Conservation (phyloP, 2,329 filamentous ascomycete genomes). For the Penicillium sp. region DNA sequence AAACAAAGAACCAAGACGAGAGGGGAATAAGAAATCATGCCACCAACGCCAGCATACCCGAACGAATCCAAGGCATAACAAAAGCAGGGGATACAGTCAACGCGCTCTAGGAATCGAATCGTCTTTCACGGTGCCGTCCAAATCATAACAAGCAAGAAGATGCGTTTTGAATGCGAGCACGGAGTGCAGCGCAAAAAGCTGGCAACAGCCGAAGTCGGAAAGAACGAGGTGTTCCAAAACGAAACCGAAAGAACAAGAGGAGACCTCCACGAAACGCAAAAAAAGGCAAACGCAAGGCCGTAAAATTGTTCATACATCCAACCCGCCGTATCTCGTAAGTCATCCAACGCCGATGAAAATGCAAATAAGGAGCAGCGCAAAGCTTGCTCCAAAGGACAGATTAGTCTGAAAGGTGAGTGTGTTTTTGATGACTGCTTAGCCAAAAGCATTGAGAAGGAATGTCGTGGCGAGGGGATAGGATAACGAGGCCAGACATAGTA, state of each 20-base stretch:
- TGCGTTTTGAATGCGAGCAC: conserved; percentile 17
- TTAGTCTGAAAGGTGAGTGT: conserved; percentile 7
- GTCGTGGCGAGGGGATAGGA: neutral
- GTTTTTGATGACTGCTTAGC: neutral
- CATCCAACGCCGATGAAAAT: conserved; percentile 37
- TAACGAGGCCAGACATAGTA: neutral
- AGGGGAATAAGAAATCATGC: conserved; percentile 26
- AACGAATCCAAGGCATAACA: conserved; percentile 9
- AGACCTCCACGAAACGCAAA: conserved; percentile 14
- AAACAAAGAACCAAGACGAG: conserved; percentile 14
- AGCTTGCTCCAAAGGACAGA: neutral
- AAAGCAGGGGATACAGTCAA: conserved; percentile 14
- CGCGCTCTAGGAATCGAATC: conserved; percentile 20
- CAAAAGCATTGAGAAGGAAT: neutral
- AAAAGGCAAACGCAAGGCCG: conserved; percentile 18
- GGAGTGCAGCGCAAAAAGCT: conserved; percentile 24
- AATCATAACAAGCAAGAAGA: conserved; percentile 5
- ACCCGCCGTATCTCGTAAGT: conserved; percentile 33
- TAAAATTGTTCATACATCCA: conserved; percentile 37
- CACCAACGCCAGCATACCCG: conserved; percentile 21
- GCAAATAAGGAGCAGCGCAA: conserved; percentile 24
- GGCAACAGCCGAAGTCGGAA: conserved; percentile 18
- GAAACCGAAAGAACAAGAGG: conserved; percentile 2
- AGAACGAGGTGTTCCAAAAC: conserved; percentile 2
- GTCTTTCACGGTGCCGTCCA: conserved; percentile 23